phyloP scores from a whole-genome alignment of 2,329 filamentous ascomycete species.

The Fusarium gaditjirri region DNA sequence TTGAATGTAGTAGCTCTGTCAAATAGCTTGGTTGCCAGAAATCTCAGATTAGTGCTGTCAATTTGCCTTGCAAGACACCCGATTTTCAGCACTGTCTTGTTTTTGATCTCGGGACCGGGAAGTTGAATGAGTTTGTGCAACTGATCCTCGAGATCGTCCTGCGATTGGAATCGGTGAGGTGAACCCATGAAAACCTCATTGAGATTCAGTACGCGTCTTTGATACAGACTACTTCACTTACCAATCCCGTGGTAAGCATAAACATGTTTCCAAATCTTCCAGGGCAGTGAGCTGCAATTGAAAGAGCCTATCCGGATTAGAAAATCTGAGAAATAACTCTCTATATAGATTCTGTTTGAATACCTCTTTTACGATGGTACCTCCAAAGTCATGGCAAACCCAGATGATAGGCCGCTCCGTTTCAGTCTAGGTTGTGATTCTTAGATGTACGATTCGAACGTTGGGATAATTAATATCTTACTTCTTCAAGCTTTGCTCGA shows the following conservation, averaged over 20 bases:
- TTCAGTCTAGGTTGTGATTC: not conserved
- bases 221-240: not conserved
- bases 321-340: too few relatives aligned
- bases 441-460: not conserved
- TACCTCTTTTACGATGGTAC: not conserved
- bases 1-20: not conserved
- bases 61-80: not conserved
- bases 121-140: not conserved
- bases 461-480: not conserved
- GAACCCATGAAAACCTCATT: not conserved
- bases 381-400: not conserved
- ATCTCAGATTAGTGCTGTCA: not conserved
- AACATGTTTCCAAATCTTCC: not conserved
- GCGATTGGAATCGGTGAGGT: not conserved
- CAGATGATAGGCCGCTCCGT: not conserved
- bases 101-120: not conserved
- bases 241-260: not conserved
- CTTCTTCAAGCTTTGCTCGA: not conserved
- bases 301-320: not conserved
- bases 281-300: not conserved
- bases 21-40: not conserved
- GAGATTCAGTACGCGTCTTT: accelerated
- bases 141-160: not conserved
- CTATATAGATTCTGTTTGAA: accelerated
- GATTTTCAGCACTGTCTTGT: not conserved